phyloP scores from a whole-genome alignment of 1,139 yeast species.

The Suhomyces coccinellae region DNA sequence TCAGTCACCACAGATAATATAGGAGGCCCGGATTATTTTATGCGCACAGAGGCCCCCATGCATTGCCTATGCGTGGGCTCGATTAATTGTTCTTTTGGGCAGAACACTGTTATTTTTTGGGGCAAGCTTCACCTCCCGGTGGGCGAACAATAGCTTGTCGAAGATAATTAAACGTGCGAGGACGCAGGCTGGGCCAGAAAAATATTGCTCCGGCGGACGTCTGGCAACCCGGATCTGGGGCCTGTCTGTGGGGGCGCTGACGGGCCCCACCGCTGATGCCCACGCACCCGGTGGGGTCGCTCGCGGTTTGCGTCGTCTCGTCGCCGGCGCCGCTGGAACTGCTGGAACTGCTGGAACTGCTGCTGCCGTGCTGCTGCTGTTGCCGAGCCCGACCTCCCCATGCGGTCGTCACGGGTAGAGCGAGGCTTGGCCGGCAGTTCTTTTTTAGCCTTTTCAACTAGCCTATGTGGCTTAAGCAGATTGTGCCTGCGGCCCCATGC shows the following conservation, averaged over 20 bases:
- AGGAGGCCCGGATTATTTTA: neutral
- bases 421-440: too few relatives aligned
- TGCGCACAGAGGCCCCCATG: neutral
- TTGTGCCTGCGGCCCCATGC: neutral
- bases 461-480: too few relatives aligned
- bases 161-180: conserved; percentile 6
- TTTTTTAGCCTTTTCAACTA: too few relatives aligned
- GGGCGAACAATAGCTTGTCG: conserved; percentile 6
- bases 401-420: too few relatives aligned
- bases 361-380: too few relatives aligned
- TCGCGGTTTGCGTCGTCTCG: too few relatives aligned
- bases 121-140: conserved; percentile 1
- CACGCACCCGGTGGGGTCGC: too few relatives aligned
- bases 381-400: too few relatives aligned
- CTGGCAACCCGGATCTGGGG: neutral
- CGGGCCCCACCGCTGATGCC: too few relatives aligned
- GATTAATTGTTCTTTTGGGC: conserved; percentile 1
- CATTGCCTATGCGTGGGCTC: neutral
- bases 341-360: too few relatives aligned
- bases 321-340: too few relatives aligned
- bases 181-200: conserved; percentile 3
- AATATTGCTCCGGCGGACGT: neutral
- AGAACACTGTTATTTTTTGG: conserved; percentile 1
- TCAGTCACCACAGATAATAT: neutral
- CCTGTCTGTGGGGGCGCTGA: neutral